Evolutionary conservation across 805 yeast species (phyloP).

Genomic region (Kluyveromyces nonfermentans): DNA sequence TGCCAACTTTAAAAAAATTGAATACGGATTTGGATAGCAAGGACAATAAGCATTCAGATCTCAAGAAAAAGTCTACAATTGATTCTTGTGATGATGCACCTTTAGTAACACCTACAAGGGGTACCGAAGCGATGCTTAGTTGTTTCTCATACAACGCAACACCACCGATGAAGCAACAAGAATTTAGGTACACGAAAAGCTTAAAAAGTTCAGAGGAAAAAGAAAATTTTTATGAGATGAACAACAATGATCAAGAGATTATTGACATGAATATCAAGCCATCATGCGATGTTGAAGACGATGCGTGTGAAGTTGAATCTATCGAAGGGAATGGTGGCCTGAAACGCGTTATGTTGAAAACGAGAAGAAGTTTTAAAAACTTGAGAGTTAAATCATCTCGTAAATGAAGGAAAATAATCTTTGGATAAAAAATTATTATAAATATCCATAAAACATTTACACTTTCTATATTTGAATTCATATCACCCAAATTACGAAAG

Average conservation of each 20-base stretch:
- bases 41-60: background rate
- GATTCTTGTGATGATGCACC: background rate
- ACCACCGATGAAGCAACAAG: constrained; percentile 6
- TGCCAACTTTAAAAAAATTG: background rate
- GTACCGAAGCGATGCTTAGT: constrained; percentile 5
- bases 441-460: too few relatives aligned
- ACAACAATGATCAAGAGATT: constrained; percentile 3
- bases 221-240: constrained; percentile 1
- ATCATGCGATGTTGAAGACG: background rate
- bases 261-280: background rate
- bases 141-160: constrained; percentile 9
- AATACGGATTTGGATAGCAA: background rate
- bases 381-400: constrained; percentile 3
- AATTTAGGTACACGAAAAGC: background rate
- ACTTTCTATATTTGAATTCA: background rate
- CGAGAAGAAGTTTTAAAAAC: constrained; percentile 6
- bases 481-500: too few relatives aligned
- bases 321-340: background rate
- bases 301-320: background rate
- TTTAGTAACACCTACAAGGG: constrained; percentile 1
- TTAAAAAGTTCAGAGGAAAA: background rate
- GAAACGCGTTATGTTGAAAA: constrained; percentile 6
- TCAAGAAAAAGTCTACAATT: background rate
- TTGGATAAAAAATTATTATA: too few relatives aligned
- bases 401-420: background rate